Conservation (phyloP, 768 basidiomycete genomes). For the Infundibulicybe gibba region DNA sequence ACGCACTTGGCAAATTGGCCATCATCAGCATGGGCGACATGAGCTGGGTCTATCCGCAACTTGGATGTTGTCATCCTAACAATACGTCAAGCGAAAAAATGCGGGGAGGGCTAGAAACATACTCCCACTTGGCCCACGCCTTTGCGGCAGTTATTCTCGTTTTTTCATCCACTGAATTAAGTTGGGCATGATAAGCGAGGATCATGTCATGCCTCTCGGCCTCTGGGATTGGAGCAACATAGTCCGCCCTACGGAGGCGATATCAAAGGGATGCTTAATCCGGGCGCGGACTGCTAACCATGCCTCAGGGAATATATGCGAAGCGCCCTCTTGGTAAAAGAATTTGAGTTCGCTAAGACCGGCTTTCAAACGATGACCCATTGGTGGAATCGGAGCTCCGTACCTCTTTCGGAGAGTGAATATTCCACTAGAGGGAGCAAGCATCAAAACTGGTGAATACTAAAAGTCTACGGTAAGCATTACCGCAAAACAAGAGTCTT, state of each 20-base stretch:
- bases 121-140: slow-evolving; percentile 94
- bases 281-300: slow-evolving; percentile 45
- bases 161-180: slow-evolving; percentile 69
- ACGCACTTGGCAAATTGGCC: slow-evolving; percentile 76
- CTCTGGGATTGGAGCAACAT: slow-evolving; percentile 76
- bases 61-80: slow-evolving; percentile 80
- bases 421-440: slow-evolving; percentile 58
- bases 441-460: neutral
- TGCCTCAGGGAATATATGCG: slow-evolving; percentile 83
- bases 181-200: slow-evolving; percentile 76
- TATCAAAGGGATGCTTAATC: neutral
- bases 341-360: slow-evolving; percentile 69
- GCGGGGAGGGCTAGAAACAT: slow-evolving; percentile 24
- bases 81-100: neutral
- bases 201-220: slow-evolving; percentile 77
- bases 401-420: slow-evolving; percentile 83
- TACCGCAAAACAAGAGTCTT: slow-evolving; percentile 76
- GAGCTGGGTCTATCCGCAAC: slow-evolving; percentile 63
- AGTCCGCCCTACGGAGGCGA: slow-evolving; percentile 66
- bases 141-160: slow-evolving; percentile 67
- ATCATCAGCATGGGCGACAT: slow-evolving; percentile 64
- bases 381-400: neutral
- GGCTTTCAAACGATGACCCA: neutral
- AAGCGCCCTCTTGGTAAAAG: slow-evolving; percentile 88
- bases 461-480: slow-evolving; percentile 6